Evolutionary conservation across 768 basidiomycete species (phyloP).

Genomic region (Atractiella rhizophila): DNA sequence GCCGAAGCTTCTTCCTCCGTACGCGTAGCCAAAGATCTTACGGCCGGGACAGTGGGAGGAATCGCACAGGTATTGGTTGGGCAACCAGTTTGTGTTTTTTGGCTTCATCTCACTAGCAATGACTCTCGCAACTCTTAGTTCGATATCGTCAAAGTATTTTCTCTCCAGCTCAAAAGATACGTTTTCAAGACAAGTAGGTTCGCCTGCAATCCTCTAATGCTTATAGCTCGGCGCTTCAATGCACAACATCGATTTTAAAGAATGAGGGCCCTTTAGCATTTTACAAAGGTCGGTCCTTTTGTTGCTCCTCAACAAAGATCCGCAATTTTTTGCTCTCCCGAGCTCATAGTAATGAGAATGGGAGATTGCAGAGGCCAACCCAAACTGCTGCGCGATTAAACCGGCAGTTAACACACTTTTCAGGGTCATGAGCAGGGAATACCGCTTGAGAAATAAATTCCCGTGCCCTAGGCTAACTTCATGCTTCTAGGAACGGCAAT

Average conservation of each 20-base stretch:
- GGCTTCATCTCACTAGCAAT: neutral
- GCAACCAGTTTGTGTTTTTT: slow-evolving; percentile 9
- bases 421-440: neutral
- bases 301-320: neutral
- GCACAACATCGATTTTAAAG: slow-evolving; percentile 6
- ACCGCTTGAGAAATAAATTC: too few relatives aligned
- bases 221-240: slow-evolving; percentile 8
- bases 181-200: too few relatives aligned
- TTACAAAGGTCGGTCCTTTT: slow-evolving; percentile 9
- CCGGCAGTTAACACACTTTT: neutral
- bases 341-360: neutral
- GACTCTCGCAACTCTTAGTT: slow-evolving; percentile 3
- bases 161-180: too few relatives aligned
- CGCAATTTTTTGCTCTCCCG: too few relatives aligned
- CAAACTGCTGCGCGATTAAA: neutral
- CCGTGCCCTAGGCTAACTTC: neutral
- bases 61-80: slow-evolving; percentile 10
- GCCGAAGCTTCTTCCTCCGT: too few relatives aligned
- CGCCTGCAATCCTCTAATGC: slow-evolving; percentile 9
- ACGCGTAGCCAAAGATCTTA: too few relatives aligned
- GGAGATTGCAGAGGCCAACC: neutral
- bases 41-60: slow-evolving; percentile 8
- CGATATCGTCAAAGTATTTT: slow-evolving; percentile 16
- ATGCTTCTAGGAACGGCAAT: slow-evolving; percentile 7
- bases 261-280: slow-evolving; percentile 10